Percentiles rank a stretch among this genome's conserved stretches.
Evolutionary conservation across 345 rosid species (phyloP).

Genomic region (Clausena lansium): DNA sequence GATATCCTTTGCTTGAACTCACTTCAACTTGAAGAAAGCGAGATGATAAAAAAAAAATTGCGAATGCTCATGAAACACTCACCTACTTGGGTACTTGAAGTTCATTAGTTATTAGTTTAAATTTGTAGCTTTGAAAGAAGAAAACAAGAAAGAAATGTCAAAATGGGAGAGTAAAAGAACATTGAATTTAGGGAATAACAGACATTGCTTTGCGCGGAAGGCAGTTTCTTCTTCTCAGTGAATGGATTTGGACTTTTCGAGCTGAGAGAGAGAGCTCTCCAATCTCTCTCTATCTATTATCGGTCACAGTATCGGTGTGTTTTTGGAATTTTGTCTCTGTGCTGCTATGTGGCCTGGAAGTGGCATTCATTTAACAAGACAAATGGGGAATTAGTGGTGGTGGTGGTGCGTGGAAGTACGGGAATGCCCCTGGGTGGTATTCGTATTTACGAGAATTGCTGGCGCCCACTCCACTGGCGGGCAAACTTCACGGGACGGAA

Average conservation of each 20-base stretch:
- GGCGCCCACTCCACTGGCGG: neutral
- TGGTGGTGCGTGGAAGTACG: constrained; percentile 9
- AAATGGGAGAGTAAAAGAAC: constrained; percentile 26
- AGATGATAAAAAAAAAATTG: constrained; percentile 6
- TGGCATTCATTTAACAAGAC: constrained; percentile 2
- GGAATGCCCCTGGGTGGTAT: constrained; percentile 1
- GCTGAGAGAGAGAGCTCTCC: neutral
- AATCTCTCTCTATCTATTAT: constrained; percentile 25
- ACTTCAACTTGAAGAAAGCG: constrained; percentile 4
- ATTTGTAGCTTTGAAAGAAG: neutral
- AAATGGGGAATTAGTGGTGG: constrained; percentile 19
- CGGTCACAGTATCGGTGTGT: constrained; percentile 35
- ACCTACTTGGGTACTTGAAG: constrained; percentile 12
- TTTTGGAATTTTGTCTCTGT: constrained; percentile 15
- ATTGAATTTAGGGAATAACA: constrained; percentile 37
- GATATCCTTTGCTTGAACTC: constrained; percentile 15
- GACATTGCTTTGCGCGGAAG: constrained; percentile 41
- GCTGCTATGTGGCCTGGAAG: constrained; percentile 3
- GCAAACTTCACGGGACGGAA: constrained; percentile 10
- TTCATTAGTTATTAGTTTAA: too few species aligned
- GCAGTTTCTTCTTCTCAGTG: constrained; percentile 25
- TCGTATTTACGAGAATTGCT: constrained; percentile 23
- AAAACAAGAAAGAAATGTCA: constrained; percentile 16
- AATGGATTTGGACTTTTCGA: neutral
- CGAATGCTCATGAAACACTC: constrained; percentile 29